Conservation (phyloP, 2,329 filamentous ascomycete genomes). For the Ascochyta clinopodiicola region DNA sequence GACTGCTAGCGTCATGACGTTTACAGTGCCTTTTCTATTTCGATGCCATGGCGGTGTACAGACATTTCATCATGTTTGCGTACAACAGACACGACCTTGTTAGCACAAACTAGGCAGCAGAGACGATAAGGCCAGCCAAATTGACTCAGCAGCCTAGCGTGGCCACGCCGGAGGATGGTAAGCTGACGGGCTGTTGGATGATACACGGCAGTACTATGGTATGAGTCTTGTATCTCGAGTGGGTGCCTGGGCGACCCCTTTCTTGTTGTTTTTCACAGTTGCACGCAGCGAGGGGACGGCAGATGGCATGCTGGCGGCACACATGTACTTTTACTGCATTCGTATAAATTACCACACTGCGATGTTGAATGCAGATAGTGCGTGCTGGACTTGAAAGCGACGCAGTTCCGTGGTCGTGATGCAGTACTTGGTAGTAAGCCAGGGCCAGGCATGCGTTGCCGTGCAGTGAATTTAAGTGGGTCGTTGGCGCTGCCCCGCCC, state of each 20-base stretch:
- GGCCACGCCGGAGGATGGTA: not conserved
- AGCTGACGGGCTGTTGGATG: constrained; percentile 7
- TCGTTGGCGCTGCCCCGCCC: constrained; percentile 7
- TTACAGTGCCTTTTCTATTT: not conserved
- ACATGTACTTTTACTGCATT: constrained; percentile 46
- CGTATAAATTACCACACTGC: constrained; percentile 30
- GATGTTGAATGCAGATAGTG: constrained; percentile 2
- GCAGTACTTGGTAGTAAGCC: not conserved
- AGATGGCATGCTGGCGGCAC: constrained; percentile 17
- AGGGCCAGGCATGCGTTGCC: constrained; percentile 3
- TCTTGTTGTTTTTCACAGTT: constrained; percentile 11
- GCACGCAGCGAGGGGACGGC: constrained; percentile 5
- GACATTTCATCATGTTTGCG: not conserved
- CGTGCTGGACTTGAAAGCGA: not conserved
- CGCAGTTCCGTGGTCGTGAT: not conserved
- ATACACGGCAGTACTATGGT: not conserved
- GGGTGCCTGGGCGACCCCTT: not conserved
- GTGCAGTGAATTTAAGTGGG: constrained; percentile 3
- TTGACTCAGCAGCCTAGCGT: constrained; percentile 9
- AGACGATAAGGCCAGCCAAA: constrained; percentile 2
- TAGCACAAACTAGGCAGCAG: not conserved
- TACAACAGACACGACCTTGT: not conserved
- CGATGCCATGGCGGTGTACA: constrained; percentile 14
- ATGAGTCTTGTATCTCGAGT: constrained; percentile 1
- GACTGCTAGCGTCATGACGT: not conserved